Evolutionary conservation across 257 asterid genomes (phyloP).

Genomic region (Nicotiana otophora): DNA sequence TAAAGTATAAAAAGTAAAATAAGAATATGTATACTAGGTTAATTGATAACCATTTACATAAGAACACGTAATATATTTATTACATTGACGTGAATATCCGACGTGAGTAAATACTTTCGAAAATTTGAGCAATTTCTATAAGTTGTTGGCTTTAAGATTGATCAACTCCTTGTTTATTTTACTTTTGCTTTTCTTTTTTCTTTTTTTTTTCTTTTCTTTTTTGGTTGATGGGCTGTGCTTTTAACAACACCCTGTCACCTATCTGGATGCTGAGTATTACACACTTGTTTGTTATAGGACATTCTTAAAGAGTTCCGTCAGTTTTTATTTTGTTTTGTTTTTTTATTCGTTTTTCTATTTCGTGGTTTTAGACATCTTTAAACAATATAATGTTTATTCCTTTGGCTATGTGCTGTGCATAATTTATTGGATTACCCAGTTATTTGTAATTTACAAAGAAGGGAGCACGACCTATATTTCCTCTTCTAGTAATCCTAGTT

Average conservation of each 20-base stretch:
- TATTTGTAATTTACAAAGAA: not conserved
- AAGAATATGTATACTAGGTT: too few species aligned
- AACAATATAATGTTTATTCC: not conserved
- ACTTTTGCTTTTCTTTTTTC: not conserved
- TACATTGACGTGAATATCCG: not conserved
- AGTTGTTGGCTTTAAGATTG: not conserved
- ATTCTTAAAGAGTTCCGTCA: not conserved
- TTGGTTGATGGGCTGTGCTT: not conserved
- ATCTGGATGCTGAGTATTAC: not conserved
- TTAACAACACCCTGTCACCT: not conserved
- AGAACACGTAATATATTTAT: not conserved
- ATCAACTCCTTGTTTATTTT: not conserved
- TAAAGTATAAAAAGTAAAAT: too few species aligned
- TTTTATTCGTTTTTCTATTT: not conserved
- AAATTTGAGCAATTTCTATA: not conserved
- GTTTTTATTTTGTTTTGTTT: not conserved
- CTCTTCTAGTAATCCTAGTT: not conserved
- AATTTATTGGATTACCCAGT: too few species aligned
- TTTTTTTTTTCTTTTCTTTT: not conserved
- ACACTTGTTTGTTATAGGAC: not conserved
- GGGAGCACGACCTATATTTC: not conserved
- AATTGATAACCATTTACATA: too few species aligned
- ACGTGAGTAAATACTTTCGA: not conserved
- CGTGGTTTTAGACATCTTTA: not conserved
- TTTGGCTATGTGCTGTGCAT: too few species aligned